Base-by-base conservation (phyloP, 345 rosid species). In the Lepidium sativum region DNA sequence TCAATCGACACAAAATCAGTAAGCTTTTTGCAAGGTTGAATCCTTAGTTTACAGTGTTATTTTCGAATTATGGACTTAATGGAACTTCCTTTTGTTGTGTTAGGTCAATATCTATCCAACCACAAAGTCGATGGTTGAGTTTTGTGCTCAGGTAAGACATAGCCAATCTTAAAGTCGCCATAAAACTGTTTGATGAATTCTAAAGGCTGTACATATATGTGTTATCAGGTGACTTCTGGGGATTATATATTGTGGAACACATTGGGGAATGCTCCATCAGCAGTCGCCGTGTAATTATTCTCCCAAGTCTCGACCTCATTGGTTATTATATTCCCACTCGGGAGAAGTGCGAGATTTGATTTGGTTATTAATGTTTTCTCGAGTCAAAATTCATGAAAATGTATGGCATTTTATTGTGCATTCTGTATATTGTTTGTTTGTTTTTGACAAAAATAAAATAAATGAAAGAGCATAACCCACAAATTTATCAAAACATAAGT, bases 181-280 rank as follows among this genome's bases (percentile, higher is more conserved):
- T 2, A 34, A 54, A 53, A 54, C 8, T 60, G 43, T 20, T 6
- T 18, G 49, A 27, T 35, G 25, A 21, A 13, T 9, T 40, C 5
- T 37, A 16, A 27, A 35, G 44, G 35, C 27, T 34, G 6, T 50
- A 20, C n/a, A 47, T 6, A 23, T 60, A 44, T 73, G 40, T 48
- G 50, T 18, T 17, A 13, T 63, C 85, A 94, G 97, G 91, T 82
- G 58, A 80, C 72, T 33, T 86, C 89, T 8, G 97, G 97, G 41
- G 92, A 94, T 63, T 94, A 94, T 70, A 86, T 90, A 65, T 64
- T 90, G 75, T 90, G 97, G 99, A 90, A 90, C 75, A 94, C 99
- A 32, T 72, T 94, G 64, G 97, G 99, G 63, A 83, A 87, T 54
- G 92, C 96, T 75, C 97, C 97, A 9, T 77, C 83, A 27, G 85